Percentiles rank a stretch among this genome's conserved stretches.
Conservation (phyloP, 208 protist genomes). For the Trichomonas vaginalis region DNA sequence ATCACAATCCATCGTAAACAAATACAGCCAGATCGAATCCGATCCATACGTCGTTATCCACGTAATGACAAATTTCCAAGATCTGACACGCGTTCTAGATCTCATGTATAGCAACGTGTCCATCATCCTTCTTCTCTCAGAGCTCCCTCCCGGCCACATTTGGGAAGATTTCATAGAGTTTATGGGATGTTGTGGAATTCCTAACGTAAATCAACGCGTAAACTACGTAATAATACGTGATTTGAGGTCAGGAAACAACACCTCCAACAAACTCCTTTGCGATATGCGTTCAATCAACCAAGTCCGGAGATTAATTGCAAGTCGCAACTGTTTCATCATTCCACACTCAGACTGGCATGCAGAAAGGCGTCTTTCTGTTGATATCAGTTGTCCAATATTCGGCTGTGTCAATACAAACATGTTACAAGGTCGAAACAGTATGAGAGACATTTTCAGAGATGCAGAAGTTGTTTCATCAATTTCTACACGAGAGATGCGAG, state of each 20-base stretch:
- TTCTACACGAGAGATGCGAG: neutral
- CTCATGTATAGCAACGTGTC: neutral
- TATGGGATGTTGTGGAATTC: neutral
- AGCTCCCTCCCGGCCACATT: neutral
- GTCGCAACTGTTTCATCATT: neutral
- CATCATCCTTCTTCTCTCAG: neutral
- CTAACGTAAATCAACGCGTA: neutral
- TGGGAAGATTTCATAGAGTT: neutral
- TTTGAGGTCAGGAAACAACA: neutral
- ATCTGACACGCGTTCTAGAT: neutral
- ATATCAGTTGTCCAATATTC: neutral
- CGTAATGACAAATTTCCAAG: neutral
- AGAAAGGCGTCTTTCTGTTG: neutral
- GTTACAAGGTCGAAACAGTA: neutral
- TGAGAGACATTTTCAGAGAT: neutral
- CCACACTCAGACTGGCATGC: neutral
- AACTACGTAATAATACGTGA: neutral
- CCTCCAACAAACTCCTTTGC: neutral
- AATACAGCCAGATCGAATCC: neutral
- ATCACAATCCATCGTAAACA: neutral
- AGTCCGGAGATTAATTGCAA: neutral
- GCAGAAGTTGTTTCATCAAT: neutral
- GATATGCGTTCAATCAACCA: neutral
- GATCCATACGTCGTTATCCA: neutral
- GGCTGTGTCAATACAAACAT: neutral